These are phyloP conservation scores for Fraxinus ornus DNA, from an alignment of 305 asterid species.

Conservation along the genomic window DNA sequence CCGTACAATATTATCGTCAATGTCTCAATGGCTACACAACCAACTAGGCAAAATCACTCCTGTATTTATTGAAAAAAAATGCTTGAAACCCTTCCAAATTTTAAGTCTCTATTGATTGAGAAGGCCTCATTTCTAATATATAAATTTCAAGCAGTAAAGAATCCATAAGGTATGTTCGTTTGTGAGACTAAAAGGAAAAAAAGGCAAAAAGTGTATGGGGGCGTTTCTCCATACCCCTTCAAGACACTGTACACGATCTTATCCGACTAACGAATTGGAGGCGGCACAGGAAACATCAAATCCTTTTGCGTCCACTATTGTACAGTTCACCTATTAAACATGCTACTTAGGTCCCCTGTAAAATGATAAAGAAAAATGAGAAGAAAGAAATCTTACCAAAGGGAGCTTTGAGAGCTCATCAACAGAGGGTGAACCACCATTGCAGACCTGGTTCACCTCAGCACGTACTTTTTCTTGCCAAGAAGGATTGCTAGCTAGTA, in stretches of 20 bases:
- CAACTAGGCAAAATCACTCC: conserved; percentile 10
- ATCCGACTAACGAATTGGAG: neutral
- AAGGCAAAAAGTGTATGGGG: neutral
- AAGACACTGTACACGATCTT: too few species aligned
- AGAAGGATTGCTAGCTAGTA: conserved; percentile 57
- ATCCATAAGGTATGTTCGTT: too few species aligned
- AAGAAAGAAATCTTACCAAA: conserved; percentile 22
- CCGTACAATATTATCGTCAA: too few species aligned
- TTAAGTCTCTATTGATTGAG: neutral
- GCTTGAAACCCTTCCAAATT: neutral
- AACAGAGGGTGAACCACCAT: conserved; percentile 40
- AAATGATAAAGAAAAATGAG: neutral
- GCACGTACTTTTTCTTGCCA: conserved; percentile 73
- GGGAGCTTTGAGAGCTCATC: conserved; percentile 70
- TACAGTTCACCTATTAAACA: neutral
- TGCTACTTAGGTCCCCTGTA: too few species aligned
- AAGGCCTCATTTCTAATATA: neutral
- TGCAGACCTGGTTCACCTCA: conserved; percentile 51
- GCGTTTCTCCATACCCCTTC: too few species aligned
- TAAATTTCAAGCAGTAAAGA: neutral
- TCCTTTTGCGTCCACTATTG: neutral
- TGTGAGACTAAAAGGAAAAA: too few species aligned
- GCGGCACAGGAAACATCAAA: neutral
- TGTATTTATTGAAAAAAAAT: conserved; percentile 19
- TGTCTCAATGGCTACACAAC: conserved; percentile 8